Evolutionary conservation across 2,329 filamentous ascomycete species (phyloP).

Genomic region (Hymenoscyphus scutula): DNA sequence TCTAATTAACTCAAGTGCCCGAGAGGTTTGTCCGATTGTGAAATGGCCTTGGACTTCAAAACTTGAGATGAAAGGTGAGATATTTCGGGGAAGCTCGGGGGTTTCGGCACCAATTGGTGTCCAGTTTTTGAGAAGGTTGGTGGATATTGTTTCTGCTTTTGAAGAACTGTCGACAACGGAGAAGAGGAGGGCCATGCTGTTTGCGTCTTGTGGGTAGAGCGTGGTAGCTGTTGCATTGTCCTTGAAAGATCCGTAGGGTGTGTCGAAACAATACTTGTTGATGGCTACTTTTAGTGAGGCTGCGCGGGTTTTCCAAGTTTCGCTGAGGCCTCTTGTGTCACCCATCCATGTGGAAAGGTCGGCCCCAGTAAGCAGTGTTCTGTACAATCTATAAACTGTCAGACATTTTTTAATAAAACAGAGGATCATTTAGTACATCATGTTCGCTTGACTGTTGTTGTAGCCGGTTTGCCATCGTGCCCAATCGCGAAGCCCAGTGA

Average conservation of each 20-base stretch:
- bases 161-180: constrained; percentile 18
- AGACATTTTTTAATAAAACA: neutral
- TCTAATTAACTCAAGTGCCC: constrained; percentile 55
- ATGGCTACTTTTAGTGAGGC: constrained; percentile 23
- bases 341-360: constrained; percentile 44
- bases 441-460: constrained; percentile 31
- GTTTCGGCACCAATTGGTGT: constrained; percentile 52
- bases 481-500: constrained; percentile 33
- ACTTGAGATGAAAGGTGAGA: constrained; percentile 57
- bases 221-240: constrained; percentile 49
- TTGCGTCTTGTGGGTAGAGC: constrained; percentile 59
- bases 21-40: constrained; percentile 40
- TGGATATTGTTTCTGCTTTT: constrained; percentile 37
- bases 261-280: constrained; percentile 27
- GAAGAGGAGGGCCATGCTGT: constrained; percentile 50
- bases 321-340: constrained; percentile 25
- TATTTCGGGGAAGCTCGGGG: constrained; percentile 56
- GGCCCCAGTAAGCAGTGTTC: constrained; percentile 48
- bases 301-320: constrained; percentile 23
- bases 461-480: constrained; percentile 30
- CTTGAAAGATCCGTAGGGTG: constrained; percentile 28
- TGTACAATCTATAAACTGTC: constrained; percentile 35
- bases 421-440: constrained; percentile 24
- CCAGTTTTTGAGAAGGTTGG: constrained; percentile 46
- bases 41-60: constrained; percentile 60